Conservation (phyloP, 1,139 yeast species). For the Lodderomyces metapsilosis region DNA sequence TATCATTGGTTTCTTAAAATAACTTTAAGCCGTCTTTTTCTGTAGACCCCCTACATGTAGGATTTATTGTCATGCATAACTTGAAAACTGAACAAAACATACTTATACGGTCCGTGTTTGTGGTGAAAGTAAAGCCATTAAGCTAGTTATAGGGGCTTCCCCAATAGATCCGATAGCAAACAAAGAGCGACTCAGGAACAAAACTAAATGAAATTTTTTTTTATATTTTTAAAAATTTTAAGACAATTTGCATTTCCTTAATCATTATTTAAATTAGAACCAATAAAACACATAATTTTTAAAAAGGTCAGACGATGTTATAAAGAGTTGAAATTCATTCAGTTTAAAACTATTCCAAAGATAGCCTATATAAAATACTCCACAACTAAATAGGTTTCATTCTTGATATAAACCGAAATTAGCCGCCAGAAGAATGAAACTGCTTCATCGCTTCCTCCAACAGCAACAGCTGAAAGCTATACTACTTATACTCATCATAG, state of each 20-base stretch:
- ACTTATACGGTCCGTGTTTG: neutral
- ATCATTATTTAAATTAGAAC: no score
- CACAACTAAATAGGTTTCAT: no score
- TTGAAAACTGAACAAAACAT: no score
- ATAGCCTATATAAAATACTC: no score
- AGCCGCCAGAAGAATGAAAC: neutral
- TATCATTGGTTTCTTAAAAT: neutral
- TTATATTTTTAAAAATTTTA: neutral
- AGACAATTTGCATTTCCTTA: neutral
- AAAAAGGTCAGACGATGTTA: no score
- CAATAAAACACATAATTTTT: no score
- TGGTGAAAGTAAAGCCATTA: neutral
- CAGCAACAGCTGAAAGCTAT: neutral
- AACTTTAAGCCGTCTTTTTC: no score
- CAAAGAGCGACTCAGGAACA: neutral
- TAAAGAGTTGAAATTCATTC: no score
- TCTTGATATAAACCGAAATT: neutral
- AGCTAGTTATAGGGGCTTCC: neutral
- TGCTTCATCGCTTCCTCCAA: neutral
- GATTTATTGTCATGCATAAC: no score
- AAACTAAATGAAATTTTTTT: no score
- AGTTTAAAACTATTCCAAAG: no score
- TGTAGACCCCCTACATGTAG: no score
- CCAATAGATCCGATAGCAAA: constrained; percentile 1
- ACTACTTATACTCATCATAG: neutral